Conservation (phyloP, 2,329 filamentous ascomycete species). For the Boeremia exigua region DNA sequence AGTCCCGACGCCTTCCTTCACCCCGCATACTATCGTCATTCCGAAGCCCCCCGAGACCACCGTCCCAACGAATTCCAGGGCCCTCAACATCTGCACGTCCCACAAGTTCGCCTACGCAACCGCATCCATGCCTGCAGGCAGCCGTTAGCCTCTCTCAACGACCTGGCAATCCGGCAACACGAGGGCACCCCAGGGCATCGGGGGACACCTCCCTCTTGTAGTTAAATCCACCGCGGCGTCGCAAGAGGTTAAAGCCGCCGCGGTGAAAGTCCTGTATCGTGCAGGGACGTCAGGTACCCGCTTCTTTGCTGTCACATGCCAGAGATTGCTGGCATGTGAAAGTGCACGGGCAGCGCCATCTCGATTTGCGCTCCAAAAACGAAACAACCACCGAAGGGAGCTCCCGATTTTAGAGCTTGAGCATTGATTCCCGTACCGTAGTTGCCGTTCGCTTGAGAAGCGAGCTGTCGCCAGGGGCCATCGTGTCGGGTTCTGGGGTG, state of each 20-base stretch:
- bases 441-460: constrained; percentile 20
- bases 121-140: constrained; percentile 13
- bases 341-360: constrained; percentile 17
- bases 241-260: constrained; percentile 16
- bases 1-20: background rate
- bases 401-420: constrained; percentile 18
- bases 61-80: constrained; percentile 7
- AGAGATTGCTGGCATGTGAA: constrained; percentile 16
- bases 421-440: constrained; percentile 20
- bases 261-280: constrained; percentile 8
- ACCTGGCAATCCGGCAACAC: background rate
- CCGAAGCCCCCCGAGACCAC: constrained; percentile 6
- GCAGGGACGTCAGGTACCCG: constrained; percentile 13
- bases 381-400: constrained; percentile 12
- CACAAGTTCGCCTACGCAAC: constrained; percentile 4
- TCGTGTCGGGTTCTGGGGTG: constrained; percentile 16
- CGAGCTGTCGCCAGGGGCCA: constrained; percentile 19
- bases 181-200: background rate
- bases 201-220: constrained; percentile 13
- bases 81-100: constrained; percentile 14
- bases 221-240: constrained; percentile 18
- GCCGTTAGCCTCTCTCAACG: constrained; percentile 11
- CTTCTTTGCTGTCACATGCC: constrained; percentile 15
- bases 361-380: constrained; percentile 13
- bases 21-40: background rate